Evolutionary conservation across 768 basidiomycete species (phyloP).

Genomic region (Rickenella mellea): DNA sequence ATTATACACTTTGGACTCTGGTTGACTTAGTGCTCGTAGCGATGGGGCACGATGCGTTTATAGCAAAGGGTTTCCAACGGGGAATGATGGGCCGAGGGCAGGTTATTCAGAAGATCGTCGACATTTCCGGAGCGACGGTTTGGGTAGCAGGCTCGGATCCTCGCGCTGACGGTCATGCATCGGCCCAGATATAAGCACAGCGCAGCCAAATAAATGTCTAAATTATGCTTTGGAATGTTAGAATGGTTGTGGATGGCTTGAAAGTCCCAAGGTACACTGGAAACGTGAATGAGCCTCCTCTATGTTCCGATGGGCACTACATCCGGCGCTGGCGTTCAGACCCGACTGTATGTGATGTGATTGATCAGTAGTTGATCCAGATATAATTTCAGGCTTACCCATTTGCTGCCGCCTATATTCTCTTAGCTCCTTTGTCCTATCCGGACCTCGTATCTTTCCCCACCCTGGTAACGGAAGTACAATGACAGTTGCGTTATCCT

Average conservation of each 20-base stretch:
- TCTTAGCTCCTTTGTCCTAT: constrained; percentile 72
- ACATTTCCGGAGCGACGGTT: constrained; percentile 58
- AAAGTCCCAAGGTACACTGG: background rate
- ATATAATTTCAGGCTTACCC: constrained; percentile 24
- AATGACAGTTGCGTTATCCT: constrained; percentile 87
- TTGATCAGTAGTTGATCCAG: background rate
- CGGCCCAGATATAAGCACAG: constrained; percentile 58
- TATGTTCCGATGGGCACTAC: constrained; percentile 22
- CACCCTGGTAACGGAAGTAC: constrained; percentile 91
- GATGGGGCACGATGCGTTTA: constrained; percentile 83
- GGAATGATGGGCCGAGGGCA: constrained; percentile 77
- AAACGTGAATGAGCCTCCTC: constrained; percentile 6
- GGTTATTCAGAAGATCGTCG: constrained; percentile 73
- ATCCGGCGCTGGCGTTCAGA: constrained; percentile 59
- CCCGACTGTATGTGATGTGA: constrained; percentile 34
- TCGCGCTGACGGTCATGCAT: constrained; percentile 82
- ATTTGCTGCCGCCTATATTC: constrained; percentile 69
- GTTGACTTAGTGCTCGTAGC: constrained; percentile 28
- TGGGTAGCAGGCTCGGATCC: constrained; percentile 95
- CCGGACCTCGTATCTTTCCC: constrained; percentile 72
- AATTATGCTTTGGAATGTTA: background rate
- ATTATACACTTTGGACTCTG: background rate
- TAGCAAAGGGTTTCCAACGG: constrained; percentile 49
- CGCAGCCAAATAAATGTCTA: background rate
- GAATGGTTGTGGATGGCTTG: background rate